Evolutionary conservation across 2,329 filamentous ascomycete genomes (phyloP).

Genomic region (Clarireedia homoeocarpa): DNA sequence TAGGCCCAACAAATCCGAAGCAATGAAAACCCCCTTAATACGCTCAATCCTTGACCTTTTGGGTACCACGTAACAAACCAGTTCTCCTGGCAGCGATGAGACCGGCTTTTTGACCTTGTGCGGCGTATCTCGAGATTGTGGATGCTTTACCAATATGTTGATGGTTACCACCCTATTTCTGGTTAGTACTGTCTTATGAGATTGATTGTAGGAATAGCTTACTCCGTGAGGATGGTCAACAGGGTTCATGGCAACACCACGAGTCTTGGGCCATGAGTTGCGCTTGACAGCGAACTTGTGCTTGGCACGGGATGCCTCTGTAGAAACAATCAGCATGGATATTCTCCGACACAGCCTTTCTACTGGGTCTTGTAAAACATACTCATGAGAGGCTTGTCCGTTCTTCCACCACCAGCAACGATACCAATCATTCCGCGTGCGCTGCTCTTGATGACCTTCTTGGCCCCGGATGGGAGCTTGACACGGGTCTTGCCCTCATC

Average conservation of each 20-base stretch:
- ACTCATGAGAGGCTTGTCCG: constrained; percentile 98
- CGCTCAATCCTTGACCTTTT: constrained; percentile 95
- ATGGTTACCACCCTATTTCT: constrained; percentile 74
- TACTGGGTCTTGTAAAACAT: constrained; percentile 33
- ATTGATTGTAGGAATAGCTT: constrained; percentile 12
- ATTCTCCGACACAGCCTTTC: background rate
- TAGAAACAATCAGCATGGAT: constrained; percentile 35
- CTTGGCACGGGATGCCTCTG: constrained; percentile 98
- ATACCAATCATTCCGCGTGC: constrained; percentile 99
- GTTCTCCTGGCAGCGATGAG: constrained; percentile 99
- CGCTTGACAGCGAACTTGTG: constrained; percentile 99
- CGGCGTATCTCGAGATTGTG: constrained; percentile 96
- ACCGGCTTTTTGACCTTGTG: constrained; percentile 99
- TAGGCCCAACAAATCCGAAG: constrained; percentile 29
- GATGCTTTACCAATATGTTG: constrained; percentile 96
- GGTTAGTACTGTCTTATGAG: constrained; percentile 35
- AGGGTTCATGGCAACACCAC: constrained; percentile 99
- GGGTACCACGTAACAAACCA: constrained; percentile 99
- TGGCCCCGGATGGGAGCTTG: constrained; percentile 98
- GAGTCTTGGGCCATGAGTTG: constrained; percentile 99
- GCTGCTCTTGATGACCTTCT: constrained; percentile 94
- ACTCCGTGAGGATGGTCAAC: constrained; percentile 97
- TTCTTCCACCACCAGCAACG: constrained; percentile 97
- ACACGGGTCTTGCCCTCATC: constrained; percentile 99
- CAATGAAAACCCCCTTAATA: constrained; percentile 26